Conservation (phyloP, 2,329 filamentous ascomycete genomes). For the Fusarium pininemorale region DNA sequence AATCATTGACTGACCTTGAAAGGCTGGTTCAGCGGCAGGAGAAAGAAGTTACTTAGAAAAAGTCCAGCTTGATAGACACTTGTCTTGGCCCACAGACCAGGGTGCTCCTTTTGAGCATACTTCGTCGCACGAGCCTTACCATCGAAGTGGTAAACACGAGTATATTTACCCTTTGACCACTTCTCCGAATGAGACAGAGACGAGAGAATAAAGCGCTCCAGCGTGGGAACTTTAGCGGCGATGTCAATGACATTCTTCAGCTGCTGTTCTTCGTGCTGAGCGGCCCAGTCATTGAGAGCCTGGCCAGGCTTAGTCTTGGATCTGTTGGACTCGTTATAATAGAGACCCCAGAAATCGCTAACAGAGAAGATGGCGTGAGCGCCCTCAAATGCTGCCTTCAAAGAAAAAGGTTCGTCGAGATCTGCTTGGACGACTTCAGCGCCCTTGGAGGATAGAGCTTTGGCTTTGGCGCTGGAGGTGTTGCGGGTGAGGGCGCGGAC, state of each 20-base stretch:
- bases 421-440: slow-evolving; percentile 14
- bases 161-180: slow-evolving; percentile 53
- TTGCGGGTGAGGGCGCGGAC: slow-evolving; percentile 28
- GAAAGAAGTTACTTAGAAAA: slow-evolving; percentile 30
- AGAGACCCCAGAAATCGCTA: slow-evolving; percentile 43
- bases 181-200: slow-evolving; percentile 48
- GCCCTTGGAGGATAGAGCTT: slow-evolving; percentile 3
- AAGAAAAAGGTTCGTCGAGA: not conserved
- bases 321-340: slow-evolving; percentile 10
- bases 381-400: not conserved
- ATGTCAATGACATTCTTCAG: slow-evolving; percentile 49
- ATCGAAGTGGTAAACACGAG: slow-evolving; percentile 53
- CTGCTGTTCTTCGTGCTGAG: slow-evolving; percentile 48
- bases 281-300: slow-evolving; percentile 28
- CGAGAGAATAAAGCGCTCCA: slow-evolving; percentile 53
- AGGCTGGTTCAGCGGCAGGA: not conserved
- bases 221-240: slow-evolving; percentile 42
- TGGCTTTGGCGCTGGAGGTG: slow-evolving; percentile 10
- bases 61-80: slow-evolving; percentile 29
- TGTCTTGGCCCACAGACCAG: slow-evolving; percentile 36
- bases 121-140: slow-evolving; percentile 49
- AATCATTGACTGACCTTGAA: slow-evolving; percentile 3
- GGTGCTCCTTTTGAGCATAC: slow-evolving; percentile 36
- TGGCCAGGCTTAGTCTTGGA: slow-evolving; percentile 19
- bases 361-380: slow-evolving; percentile 40